Evolutionary conservation across 2,329 filamentous ascomycete genomes (phyloP), one percentile per base, ranked within the genome.

Genomic region (Aureobasidium sp.): DNA sequence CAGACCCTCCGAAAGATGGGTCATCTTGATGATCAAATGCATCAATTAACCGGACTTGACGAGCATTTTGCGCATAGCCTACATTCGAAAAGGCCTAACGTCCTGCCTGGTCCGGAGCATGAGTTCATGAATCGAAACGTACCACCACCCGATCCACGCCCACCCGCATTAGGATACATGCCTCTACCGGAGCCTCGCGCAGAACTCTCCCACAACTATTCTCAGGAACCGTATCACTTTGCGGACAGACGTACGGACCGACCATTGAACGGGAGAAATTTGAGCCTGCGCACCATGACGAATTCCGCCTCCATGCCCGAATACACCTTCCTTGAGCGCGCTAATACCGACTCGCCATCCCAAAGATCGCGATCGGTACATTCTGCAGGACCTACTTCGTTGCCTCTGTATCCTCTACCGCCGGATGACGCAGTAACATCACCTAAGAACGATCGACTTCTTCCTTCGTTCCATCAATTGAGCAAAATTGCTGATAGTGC

Each of bases 401-500:
- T 37, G 27, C 31, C 45, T 1, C 15, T 49, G 15, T 61, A 52
- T 44, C 37, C 59, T 31, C n/a, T 15, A 22, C 29, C 42, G 20
- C 25, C 27, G 8, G 66, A 67, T 5, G 61, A 61, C 8, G 39
- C 63, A 14, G 56, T 55, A 22, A 17, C 52, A 17, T 70, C 70
- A 3, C 67, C 67, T 3, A 62, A 64, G 36, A 66, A 57, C 5
- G 68, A 69, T 57, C 68, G 68, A 42, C 63, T 74, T 45, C 64
- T 74, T 39, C 72, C 72, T 12, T 69, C 70, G 0, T 71, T 73
- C 39, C 67, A 65, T 25, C 70, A 74, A 49, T 57, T 72, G 39
- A 73, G 66, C 44, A 66, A 69, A 42, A 67, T 72, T 44, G 70
- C 70, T 14, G 70, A 72, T 42, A 67, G 65, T 22, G 69, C 66